Conservation (phyloP, 148 eudicot genomes). For the Linanthus parryae region DNA sequence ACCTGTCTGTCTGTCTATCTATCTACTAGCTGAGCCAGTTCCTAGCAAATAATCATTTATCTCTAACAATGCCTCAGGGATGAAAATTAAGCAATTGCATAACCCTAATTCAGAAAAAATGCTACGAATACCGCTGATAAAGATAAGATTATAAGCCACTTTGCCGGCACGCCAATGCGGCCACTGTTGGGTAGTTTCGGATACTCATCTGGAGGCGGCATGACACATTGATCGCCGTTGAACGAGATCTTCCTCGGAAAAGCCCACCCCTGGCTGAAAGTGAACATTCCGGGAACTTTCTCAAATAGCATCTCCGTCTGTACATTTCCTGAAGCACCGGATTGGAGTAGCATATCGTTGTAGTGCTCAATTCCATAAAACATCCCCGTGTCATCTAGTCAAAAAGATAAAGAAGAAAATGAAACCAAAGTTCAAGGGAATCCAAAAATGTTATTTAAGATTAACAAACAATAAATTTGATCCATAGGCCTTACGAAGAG, state of each 20-base stretch:
- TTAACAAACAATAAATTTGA: no score
- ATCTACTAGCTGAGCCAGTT: no score
- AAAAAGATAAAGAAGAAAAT: conserved; percentile 8
- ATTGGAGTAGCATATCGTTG: conserved; percentile 73
- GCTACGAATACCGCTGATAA: no score
- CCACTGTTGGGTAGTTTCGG: conserved; percentile 60
- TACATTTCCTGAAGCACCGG: conserved; percentile 61
- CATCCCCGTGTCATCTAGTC: conserved; percentile 85
- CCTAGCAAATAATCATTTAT: no score
- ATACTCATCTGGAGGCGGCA: conserved; percentile 72
- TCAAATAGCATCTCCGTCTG: conserved; percentile 65
- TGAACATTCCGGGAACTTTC: conserved; percentile 51
- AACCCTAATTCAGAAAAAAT: no score
- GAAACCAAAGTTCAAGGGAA: neutral
- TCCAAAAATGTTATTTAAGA: no score
- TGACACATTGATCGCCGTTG: conserved; percentile 82
- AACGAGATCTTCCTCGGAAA: conserved; percentile 79
- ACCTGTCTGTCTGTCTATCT: no score
- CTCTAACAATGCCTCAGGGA: no score
- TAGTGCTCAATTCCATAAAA: conserved; percentile 71
- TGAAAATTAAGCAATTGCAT: no score
- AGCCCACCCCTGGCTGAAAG: conserved; percentile 76
- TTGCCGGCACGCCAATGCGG: no score
- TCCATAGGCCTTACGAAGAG: no score
- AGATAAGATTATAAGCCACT: no score